These are phyloP conservation scores for Shiraia sp. DNA, from an alignment of 2,329 filamentous ascomycete species.

Conservation along the genomic window DNA sequence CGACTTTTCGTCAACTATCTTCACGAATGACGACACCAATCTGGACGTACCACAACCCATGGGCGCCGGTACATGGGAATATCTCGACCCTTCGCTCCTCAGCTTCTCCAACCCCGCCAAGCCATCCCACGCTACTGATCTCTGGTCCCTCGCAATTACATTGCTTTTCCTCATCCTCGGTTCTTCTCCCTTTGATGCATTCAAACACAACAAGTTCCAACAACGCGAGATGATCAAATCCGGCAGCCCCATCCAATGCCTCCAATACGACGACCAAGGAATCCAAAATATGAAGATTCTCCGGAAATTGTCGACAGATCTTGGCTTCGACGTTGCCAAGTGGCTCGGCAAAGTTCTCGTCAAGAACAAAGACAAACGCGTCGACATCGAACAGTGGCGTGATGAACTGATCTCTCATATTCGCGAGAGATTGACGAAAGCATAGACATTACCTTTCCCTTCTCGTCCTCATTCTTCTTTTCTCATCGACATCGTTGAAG, in stretches of 20 bases:
- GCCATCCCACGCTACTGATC: conserved; percentile 44
- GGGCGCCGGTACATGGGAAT: conserved; percentile 54
- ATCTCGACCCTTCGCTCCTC: conserved; percentile 46
- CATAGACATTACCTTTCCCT: no score
- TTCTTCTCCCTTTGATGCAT: conserved; percentile 46
- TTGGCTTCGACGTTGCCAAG: conserved; percentile 33
- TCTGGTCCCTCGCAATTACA: conserved; percentile 52
- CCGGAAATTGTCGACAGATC: conserved; percentile 15
- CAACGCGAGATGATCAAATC: conserved; percentile 50
- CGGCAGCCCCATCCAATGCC: conserved; percentile 47
- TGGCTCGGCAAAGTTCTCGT: conserved; percentile 47
- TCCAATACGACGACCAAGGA: conserved; percentile 41
- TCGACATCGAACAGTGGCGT: conserved; percentile 37
- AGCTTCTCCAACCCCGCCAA: conserved; percentile 18
- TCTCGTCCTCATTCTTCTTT: no score
- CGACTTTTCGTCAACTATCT: conserved; percentile 50
- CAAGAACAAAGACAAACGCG: conserved; percentile 30
- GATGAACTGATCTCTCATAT: conserved; percentile 12
- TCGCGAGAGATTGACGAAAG: neutral
- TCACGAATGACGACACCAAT: conserved; percentile 10
- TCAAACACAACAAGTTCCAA: conserved; percentile 47
- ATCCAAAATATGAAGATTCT: conserved; percentile 26
- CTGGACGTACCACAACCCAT: conserved; percentile 25
- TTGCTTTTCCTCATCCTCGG: conserved; percentile 50
- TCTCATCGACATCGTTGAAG: no score